Percentiles rank a stretch among this genome's conserved stretches.
These are phyloP conservation scores for Kodamaea restingae DNA, from an alignment of 805 yeast species.

Conservation along the genomic window DNA sequence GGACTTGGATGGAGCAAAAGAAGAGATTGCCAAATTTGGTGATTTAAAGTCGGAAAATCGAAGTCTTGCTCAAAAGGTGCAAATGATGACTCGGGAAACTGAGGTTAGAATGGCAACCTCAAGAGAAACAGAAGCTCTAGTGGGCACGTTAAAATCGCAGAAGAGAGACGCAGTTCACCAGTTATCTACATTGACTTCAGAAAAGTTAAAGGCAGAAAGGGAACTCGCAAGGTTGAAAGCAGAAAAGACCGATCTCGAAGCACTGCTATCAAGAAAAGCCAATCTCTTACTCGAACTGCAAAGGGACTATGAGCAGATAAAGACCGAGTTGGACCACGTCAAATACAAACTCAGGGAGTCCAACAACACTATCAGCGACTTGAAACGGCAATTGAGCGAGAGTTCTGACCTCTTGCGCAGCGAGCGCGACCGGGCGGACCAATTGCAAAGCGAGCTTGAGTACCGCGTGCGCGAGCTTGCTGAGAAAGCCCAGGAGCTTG, in stretches of 20 bases:
- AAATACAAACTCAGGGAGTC: background rate
- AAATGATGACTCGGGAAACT: too few relatives aligned
- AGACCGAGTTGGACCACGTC: background rate
- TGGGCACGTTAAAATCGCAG: too few relatives aligned
- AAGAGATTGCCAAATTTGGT: too few relatives aligned
- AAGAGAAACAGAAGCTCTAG: too few relatives aligned
- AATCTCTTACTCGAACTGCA: background rate
- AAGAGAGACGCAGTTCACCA: too few relatives aligned
- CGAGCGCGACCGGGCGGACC: constrained; percentile 8
- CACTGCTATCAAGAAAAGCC: background rate
- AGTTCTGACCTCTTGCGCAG: background rate
- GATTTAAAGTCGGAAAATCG: too few relatives aligned
- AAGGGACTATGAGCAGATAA: background rate
- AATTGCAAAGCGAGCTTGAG: constrained; percentile 9
- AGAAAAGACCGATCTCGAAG: background rate
- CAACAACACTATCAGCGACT: constrained; percentile 1
- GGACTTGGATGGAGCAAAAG: too few relatives aligned
- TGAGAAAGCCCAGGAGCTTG: constrained; percentile 9
- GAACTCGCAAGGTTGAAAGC: background rate
- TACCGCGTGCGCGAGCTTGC: constrained; percentile 9
- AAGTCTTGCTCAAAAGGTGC: too few relatives aligned
- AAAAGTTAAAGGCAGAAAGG: too few relatives aligned
- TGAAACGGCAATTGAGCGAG: background rate
- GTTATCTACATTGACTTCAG: too few relatives aligned
- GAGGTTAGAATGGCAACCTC: too few relatives aligned